Base-by-base conservation (phyloP, 768 basidiomycete genomes). In the Mycena leptocephala region DNA sequence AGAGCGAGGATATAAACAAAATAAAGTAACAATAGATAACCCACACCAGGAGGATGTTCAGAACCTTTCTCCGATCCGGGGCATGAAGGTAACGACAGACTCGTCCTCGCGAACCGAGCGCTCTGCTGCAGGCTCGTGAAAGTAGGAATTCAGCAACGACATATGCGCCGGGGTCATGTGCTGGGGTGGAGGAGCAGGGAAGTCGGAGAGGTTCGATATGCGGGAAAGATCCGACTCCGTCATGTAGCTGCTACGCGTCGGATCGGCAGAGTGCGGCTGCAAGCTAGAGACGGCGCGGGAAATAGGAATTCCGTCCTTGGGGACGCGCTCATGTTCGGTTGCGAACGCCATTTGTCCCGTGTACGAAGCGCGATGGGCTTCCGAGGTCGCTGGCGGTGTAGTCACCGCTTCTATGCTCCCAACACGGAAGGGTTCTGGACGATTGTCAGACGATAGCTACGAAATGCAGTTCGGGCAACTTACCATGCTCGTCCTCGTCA, bases 191-290 rank as follows among this genome's bases (percentile, higher is more conserved):
- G 90, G 90, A 16, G 81, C 82, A 2, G 90, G 90, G 77, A 90
- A 90, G 72, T 90, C 90, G 20, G 88, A 89, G n/a, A 90, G 85
- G 24, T 85, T 83, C 2, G 90, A 90, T 80, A 90, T 90, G 68
- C 84, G 87, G 0, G 90, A 90, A 24, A 83, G 58, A 0, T 88
- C 87, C 13, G 83, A 85, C 73, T 79, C 82, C 11, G 90, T 90
- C 84, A 88, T 79, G 80, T 85, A 87, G 81, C 90, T 90, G 74
- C 88, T 86, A 16, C 90, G 88, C 6, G 86, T 76, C 63, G 37
- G 81, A 39, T 85, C 82, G 7, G 86, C 75, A 8, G 87, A 83
- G 30, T 77, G 53, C 1, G 83, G 80, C 35, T 80, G 75, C 13
- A 78, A 71, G 53, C 77, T 66, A 66, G 74, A 76, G 9, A 63